Conservation (phyloP, 1,284 basidiomycete species). For the Ustilago vetiveriae region DNA sequence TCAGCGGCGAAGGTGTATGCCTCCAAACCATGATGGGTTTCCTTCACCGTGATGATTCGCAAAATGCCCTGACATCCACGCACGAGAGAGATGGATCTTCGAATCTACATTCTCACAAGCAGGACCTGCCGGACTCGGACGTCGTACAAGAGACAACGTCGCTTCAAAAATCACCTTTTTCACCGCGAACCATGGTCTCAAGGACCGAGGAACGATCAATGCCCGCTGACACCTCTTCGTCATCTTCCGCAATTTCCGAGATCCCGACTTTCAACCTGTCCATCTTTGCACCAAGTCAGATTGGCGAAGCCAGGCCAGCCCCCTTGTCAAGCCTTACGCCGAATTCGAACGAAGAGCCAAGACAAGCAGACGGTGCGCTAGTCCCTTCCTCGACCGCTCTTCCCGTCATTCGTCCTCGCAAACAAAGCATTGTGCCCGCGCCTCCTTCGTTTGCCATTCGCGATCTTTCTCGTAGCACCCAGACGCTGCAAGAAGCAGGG, state of each 20-base stretch:
- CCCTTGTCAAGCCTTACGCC: background rate
- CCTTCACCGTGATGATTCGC: constrained; percentile 27
- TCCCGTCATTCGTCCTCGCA: constrained; percentile 10
- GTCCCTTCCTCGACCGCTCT: background rate
- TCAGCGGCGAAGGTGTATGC: constrained; percentile 25
- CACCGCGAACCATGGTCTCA: too few species aligned
- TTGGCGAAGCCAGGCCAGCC: background rate
- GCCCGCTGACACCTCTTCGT: background rate
- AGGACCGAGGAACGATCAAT: background rate
- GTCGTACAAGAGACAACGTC: background rate
- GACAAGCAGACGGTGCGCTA: background rate
- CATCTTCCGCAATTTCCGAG: constrained; percentile 5
- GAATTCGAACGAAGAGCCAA: background rate
- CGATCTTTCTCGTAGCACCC: constrained; percentile 1
- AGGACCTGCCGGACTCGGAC: background rate
- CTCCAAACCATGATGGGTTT: constrained; percentile 43
- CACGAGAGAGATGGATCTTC: background rate
- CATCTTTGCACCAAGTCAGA: constrained; percentile 19
- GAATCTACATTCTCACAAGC: background rate
- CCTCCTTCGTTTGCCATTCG: constrained; percentile 43
- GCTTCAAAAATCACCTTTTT: background rate
- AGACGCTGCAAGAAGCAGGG: background rate
- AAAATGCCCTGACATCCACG: constrained; percentile 1
- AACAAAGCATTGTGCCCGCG: constrained; percentile 32
- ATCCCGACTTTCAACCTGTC: constrained; percentile 32